Percentiles rank a stretch among this genome's conserved stretches.
Evolutionary conservation across 2,329 filamentous ascomycete species (phyloP).

Genomic region (Penicillium expansum): DNA sequence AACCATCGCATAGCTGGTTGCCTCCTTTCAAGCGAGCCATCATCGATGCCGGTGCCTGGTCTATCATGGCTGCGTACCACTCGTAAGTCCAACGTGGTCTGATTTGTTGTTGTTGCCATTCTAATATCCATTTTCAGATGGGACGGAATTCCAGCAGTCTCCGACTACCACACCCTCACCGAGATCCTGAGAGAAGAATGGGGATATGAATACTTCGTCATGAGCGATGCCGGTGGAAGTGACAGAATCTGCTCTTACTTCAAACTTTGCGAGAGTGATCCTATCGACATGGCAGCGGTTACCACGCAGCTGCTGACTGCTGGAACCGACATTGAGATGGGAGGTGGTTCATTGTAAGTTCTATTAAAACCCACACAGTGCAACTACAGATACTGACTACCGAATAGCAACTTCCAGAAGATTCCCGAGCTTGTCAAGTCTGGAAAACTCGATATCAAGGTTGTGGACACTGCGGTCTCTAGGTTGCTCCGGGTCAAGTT

Average conservation of each 20-base stretch:
- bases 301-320: constrained; percentile 63
- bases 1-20: constrained; percentile 37
- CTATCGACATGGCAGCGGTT: constrained; percentile 64
- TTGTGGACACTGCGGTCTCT: constrained; percentile 65
- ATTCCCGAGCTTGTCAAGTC: constrained; percentile 64
- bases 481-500: constrained; percentile 68
- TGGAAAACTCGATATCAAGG: constrained; percentile 57
- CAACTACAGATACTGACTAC: constrained; percentile 1
- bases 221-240: constrained; percentile 67
- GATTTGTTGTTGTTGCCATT: not conserved
- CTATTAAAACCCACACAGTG: not conserved
- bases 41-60: constrained; percentile 64
- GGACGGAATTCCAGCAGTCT: constrained; percentile 67
- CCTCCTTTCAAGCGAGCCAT: constrained; percentile 67
- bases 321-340: constrained; percentile 73
- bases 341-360: constrained; percentile 62
- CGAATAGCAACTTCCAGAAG: constrained; percentile 57
- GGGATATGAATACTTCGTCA: constrained; percentile 68
- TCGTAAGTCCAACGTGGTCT: constrained; percentile 37
- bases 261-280: constrained; percentile 59
- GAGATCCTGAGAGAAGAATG: constrained; percentile 69
- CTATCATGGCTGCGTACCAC: constrained; percentile 73
- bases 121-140: constrained; percentile 44
- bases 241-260: constrained; percentile 65
- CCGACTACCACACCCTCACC: constrained; percentile 64